Percentiles rank a stretch among this genome's conserved stretches.
phyloP scores from a whole-genome alignment of 768 basidiomycete genomes.

The Rhodotorula taiwanensis region DNA sequence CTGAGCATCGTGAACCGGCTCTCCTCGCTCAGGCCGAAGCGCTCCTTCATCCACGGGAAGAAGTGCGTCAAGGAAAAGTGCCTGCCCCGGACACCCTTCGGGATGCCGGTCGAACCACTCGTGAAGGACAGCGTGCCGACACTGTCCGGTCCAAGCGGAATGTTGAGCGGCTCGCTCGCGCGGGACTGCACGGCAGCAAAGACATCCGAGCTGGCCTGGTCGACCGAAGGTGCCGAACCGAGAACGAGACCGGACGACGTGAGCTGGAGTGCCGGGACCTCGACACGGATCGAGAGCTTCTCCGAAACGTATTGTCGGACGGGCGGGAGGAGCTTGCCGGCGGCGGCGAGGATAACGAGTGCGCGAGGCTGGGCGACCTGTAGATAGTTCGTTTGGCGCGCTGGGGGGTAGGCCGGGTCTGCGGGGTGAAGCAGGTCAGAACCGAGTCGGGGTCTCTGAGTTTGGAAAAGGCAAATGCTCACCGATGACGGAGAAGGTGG shows the following conservation, averaged over 20 bases:
- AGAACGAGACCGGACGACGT: slow-evolving; percentile 57
- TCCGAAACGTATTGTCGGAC: slow-evolving; percentile 75
- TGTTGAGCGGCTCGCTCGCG: slow-evolving; percentile 65
- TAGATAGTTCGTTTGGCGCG: slow-evolving; percentile 85
- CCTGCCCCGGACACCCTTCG: slow-evolving; percentile 91
- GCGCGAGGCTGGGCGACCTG: slow-evolving; percentile 86
- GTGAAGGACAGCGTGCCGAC: slow-evolving; percentile 93
- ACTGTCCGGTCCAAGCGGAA: slow-evolving; percentile 88
- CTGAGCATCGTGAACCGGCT: slow-evolving; percentile 97
- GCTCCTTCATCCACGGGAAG: slow-evolving; percentile 97
- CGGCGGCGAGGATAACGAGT: slow-evolving; percentile 80
- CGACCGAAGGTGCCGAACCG: slow-evolving; percentile 53
- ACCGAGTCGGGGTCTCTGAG: too few species aligned
- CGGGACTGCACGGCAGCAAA: slow-evolving; percentile 53
- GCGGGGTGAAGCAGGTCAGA: slow-evolving; percentile 4
- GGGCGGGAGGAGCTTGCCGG: slow-evolving; percentile 67
- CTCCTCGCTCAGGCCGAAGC: slow-evolving; percentile 64
- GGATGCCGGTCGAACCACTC: slow-evolving; percentile 93
- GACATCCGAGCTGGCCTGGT: slow-evolving; percentile 52
- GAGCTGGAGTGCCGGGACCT: slow-evolving; percentile 82
- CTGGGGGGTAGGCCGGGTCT: slow-evolving; percentile 96
- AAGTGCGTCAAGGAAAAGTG: slow-evolving; percentile 97
- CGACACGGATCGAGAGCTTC: slow-evolving; percentile 76
- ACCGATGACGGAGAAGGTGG: slow-evolving; percentile 96
- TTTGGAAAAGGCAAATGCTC: slow-evolving; percentile 43